Conservation (phyloP, 1,284 basidiomycete genomes). For the Stygiomarasmius scandens region DNA sequence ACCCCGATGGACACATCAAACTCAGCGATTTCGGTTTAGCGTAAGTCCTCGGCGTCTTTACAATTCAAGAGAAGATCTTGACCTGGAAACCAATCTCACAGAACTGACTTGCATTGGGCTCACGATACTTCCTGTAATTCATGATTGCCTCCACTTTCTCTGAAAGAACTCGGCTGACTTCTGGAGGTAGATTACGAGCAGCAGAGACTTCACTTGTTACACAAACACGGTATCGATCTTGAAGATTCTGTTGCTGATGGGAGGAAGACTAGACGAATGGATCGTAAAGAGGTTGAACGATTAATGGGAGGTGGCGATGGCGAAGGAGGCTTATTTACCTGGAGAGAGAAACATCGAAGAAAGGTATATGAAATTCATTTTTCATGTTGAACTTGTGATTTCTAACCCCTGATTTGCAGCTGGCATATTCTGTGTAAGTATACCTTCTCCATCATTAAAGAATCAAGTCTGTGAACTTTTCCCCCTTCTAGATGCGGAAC, state of each 20-base stretch:
- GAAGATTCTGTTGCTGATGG: constrained; percentile 75
- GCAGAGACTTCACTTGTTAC: constrained; percentile 85
- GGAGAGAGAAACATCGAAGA: constrained; percentile 91
- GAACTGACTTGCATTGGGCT: constrained; percentile 87
- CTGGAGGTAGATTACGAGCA: constrained; percentile 83
- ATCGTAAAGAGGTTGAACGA: constrained; percentile 76
- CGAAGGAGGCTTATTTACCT: constrained; percentile 83
- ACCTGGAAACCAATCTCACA: constrained; percentile 29
- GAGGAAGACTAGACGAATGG: constrained; percentile 72
- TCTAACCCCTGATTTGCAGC: constrained; percentile 40
- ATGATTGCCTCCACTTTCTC: constrained; percentile 4
- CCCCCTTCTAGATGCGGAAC: constrained; percentile 69
- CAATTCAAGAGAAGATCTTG: constrained; percentile 29
- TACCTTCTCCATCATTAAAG: constrained; percentile 11
- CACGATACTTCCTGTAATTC: constrained; percentile 86
- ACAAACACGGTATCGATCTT: constrained; percentile 93
- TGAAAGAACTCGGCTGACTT: constrained; percentile 12
- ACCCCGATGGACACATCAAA: constrained; percentile 90
- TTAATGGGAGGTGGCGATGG: constrained; percentile 81
- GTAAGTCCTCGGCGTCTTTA: constrained; percentile 49
- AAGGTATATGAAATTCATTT: constrained; percentile 52
- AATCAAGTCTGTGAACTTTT: constrained; percentile 1
- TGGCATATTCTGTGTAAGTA: constrained; percentile 94
- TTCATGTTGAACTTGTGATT: constrained; percentile 4
- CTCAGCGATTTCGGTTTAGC: constrained; percentile 96